Conservation (phyloP, 2,329 filamentous ascomycete genomes). For the Colletotrichum agaves region DNA sequence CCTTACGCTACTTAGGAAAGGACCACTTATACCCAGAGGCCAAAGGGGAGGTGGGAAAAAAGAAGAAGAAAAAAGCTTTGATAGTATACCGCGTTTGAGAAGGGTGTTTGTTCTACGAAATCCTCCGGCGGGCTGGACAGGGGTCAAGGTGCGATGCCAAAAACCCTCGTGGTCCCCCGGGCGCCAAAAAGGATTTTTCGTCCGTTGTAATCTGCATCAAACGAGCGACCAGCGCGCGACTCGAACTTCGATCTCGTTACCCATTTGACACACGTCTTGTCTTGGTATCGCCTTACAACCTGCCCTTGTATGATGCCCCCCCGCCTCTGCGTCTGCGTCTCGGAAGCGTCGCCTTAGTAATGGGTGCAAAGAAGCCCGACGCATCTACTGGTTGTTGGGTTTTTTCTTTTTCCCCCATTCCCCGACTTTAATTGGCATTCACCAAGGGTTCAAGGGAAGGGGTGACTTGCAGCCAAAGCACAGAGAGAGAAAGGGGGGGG, state of each 20-base stretch:
- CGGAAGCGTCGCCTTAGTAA: conserved; percentile 2
- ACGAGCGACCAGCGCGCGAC: not conserved
- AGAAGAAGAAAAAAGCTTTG: no score
- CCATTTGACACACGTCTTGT: conserved; percentile 35
- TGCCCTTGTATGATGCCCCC: not conserved
- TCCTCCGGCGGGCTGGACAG: conserved; percentile 6
- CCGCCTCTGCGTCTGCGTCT: not conserved
- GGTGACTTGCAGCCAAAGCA: no score
- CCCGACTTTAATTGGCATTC: not conserved
- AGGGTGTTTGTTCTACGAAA: not conserved
- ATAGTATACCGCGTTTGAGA: no score
- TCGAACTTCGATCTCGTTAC: conserved; percentile 20
- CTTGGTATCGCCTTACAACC: conserved; percentile 26
- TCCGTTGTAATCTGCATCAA: no score
- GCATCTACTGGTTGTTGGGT: not conserved
- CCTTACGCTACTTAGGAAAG: no score
- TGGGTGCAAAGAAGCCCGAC: not conserved
- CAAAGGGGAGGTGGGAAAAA: no score
- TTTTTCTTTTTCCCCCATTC: not conserved
- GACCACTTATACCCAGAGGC: no score
- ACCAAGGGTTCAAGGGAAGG: not conserved
- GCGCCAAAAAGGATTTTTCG: not conserved
- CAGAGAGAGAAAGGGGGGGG: not conserved
- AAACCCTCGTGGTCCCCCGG: not conserved
- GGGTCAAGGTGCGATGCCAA: not conserved